Evolutionary conservation across 2,329 filamentous ascomycete genomes (phyloP).

Genomic region (Aspergillus puulaauensis): DNA sequence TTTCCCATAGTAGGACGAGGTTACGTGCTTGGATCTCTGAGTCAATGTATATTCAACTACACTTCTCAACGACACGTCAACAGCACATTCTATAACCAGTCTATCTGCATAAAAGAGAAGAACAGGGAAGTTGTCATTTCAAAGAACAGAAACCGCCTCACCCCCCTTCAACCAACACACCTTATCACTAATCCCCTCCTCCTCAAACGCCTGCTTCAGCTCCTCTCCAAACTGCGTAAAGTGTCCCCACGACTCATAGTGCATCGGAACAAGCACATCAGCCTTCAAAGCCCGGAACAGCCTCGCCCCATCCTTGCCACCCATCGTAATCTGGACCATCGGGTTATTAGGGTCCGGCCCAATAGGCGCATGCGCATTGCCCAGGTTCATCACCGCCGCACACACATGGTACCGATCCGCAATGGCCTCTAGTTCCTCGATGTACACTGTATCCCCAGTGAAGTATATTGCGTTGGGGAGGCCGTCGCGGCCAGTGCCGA

Average conservation of each 20-base stretch:
- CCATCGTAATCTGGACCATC: conserved; percentile 45
- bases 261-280: conserved; percentile 48
- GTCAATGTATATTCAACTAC: no score
- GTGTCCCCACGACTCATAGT: conserved; percentile 50
- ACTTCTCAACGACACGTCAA: no score
- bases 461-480: conserved; percentile 51
- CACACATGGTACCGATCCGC: conserved; percentile 37
- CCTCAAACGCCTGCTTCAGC: conserved; percentile 32
- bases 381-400: conserved; percentile 45
- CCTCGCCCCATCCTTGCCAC: conserved; percentile 41
- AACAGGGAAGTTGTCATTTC: background rate
- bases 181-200: conserved; percentile 35
- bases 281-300: conserved; percentile 43
- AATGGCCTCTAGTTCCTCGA: conserved; percentile 41
- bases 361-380: conserved; percentile 28
- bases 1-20: no score
- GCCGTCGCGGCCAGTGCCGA: conserved; percentile 37
- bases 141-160: background rate
- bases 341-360: conserved; percentile 17
- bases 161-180: conserved; percentile 33
- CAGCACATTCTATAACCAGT: no score
- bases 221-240: conserved; percentile 39
- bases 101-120: no score
- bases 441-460: conserved; percentile 51
- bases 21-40: no score